These are phyloP conservation scores for Backusella parvicylindrica DNA, from an alignment of 192 early-diverging fungal genomes.

Conservation along the genomic window DNA sequence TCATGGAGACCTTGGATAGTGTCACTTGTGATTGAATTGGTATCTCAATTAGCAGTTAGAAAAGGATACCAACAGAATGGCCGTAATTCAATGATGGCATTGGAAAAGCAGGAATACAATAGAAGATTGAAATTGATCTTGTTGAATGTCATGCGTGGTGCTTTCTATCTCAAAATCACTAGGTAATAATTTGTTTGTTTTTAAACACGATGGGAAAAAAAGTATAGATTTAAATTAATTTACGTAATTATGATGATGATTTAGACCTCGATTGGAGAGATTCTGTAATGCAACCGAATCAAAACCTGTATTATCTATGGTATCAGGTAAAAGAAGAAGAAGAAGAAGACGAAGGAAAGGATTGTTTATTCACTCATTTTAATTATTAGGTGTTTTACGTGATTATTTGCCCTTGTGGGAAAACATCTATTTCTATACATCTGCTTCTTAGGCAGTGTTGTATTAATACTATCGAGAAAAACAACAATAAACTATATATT, in stretches of 20 bases:
- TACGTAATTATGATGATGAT: too few species aligned
- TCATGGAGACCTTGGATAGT: slow-evolving; percentile 86
- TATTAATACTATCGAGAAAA: background rate
- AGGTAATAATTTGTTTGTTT: slow-evolving; percentile 44
- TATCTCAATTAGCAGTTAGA: slow-evolving; percentile 43
- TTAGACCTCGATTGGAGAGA: slow-evolving; percentile 55
- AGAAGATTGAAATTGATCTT: slow-evolving; percentile 69
- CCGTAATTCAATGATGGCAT: slow-evolving; percentile 40
- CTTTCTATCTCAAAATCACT: slow-evolving; percentile 79
- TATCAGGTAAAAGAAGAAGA: slow-evolving; percentile 46
- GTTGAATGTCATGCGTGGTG: slow-evolving; percentile 82
- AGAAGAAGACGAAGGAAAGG: background rate
- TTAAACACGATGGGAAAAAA: background rate
- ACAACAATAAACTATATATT: background rate
- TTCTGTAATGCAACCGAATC: slow-evolving; percentile 63
- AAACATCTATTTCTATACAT: slow-evolving; percentile 86
- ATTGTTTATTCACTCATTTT: background rate
- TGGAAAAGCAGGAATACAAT: slow-evolving; percentile 79
- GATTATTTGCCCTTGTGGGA: slow-evolving; percentile 93
- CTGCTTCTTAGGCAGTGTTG: slow-evolving; percentile 40
- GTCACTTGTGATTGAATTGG: slow-evolving; percentile 73
- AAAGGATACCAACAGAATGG: slow-evolving; percentile 6
- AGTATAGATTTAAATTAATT: background rate
- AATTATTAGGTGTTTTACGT: slow-evolving; percentile 46
- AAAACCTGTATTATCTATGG: slow-evolving; percentile 74